Evolutionary conservation across 2,329 filamentous ascomycete genomes (phyloP).

Genomic region (Niveomyces coronatus): DNA sequence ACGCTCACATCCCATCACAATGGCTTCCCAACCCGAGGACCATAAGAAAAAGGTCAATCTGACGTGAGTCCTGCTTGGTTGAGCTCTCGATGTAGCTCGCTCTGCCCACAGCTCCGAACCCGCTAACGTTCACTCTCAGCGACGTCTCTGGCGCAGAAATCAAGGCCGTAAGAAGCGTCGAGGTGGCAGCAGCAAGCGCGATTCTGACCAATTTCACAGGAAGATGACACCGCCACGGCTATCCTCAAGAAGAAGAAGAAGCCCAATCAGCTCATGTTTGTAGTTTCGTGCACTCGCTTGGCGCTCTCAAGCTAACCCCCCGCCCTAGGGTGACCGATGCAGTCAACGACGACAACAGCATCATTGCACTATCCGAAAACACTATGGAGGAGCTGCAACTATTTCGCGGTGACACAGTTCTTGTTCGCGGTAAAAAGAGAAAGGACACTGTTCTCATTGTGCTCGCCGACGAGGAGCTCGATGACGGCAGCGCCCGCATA

Average conservation of each 20-base stretch:
- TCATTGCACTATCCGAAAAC: constrained; percentile 95
- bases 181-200: constrained; percentile 10
- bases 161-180: constrained; percentile 56
- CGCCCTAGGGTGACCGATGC: constrained; percentile 85
- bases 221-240: constrained; percentile 86
- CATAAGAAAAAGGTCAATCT: constrained; percentile 78
- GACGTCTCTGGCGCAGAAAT: constrained; percentile 82
- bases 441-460: constrained; percentile 99
- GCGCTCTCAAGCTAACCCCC: constrained; percentile 13
- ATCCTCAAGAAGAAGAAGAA: constrained; percentile 99
- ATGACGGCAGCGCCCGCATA: constrained; percentile 93
- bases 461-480: constrained; percentile 91
- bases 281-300: constrained; percentile 13
- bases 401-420: constrained; percentile 95
- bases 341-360: constrained; percentile 98
- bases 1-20: constrained; percentile 36
- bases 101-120: constrained; percentile 1
- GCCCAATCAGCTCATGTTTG: constrained; percentile 95
- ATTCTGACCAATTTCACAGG: constrained; percentile 41
- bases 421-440: constrained; percentile 98
- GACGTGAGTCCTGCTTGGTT: constrained; percentile 46
- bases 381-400: constrained; percentile 98
- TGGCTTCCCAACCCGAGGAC: constrained; percentile 59
- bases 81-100: no score
- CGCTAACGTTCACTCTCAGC: constrained; percentile 34